These are phyloP conservation scores for Aspergillus sp. DNA, from an alignment of 2,329 filamentous ascomycete species.

Conservation along the genomic window DNA sequence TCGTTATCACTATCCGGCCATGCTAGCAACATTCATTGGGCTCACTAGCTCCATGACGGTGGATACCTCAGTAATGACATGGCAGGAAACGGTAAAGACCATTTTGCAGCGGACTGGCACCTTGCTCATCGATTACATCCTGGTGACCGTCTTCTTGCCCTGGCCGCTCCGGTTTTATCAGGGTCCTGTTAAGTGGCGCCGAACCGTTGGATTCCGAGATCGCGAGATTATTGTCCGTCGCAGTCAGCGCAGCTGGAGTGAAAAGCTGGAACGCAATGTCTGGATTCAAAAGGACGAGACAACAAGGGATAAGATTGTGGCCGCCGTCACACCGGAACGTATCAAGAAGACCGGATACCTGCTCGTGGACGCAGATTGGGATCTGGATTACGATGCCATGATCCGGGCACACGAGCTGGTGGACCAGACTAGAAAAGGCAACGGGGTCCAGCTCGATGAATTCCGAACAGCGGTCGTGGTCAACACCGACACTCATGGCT, in stretches of 20 bases:
- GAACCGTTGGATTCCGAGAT: conserved; percentile 68
- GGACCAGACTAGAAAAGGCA: conserved; percentile 39
- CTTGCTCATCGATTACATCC: conserved; percentile 69
- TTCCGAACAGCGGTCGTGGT: conserved; percentile 69
- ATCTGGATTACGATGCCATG: conserved; percentile 83
- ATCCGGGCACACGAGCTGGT: conserved; percentile 65
- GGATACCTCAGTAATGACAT: conserved; percentile 52
- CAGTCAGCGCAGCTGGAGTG: conserved; percentile 66
- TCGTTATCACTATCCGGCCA: conserved; percentile 65
- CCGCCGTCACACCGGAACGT: conserved; percentile 64
- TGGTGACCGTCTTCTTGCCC: conserved; percentile 64
- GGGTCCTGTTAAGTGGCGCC: conserved; percentile 69
- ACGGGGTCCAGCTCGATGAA: conserved; percentile 52
- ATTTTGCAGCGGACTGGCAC: conserved; percentile 57
- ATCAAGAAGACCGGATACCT: conserved; percentile 82
- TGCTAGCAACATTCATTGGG: conserved; percentile 62
- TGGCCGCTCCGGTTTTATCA: conserved; percentile 70
- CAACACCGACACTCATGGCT: conserved; percentile 63
- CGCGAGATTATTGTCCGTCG: conserved; percentile 77
- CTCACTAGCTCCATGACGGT: conserved; percentile 64
- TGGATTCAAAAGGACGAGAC: conserved; percentile 49
- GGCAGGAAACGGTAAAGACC: conserved; percentile 53
- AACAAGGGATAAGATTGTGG: conserved; percentile 54
- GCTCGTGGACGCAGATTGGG: conserved; percentile 79
- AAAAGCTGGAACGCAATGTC: conserved; percentile 47